Evolutionary conservation across 2,329 filamentous ascomycete genomes (phyloP), one percentile per base, ranked within the genome.

Genomic region (Apiospora rasikravindrae): DNA sequence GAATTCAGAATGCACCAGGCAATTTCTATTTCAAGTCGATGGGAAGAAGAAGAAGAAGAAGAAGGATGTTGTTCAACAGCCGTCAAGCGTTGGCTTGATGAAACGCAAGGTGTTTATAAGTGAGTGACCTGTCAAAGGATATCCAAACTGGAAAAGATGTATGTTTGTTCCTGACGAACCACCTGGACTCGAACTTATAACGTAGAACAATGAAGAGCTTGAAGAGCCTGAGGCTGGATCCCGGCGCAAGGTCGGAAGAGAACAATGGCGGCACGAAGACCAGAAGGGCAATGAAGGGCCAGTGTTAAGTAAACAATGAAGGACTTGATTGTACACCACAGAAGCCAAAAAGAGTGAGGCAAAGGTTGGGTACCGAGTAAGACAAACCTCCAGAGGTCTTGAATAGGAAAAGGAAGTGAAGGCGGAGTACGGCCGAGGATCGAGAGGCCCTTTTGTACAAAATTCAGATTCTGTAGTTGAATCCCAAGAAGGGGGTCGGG

Each of bases 241-340:
- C 45, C 45, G 19, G 45, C 22, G 22, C 16, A 37, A 40, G 2
- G 7, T 49, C 10, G 29, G 19, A 57, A 19, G 6, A 29, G 53
- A n/a, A 16, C 24, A 64, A 49, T 29, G 40, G 51, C 26, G 40
- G 51, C 26, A 42, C 69, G 22, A 47, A 22, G 13, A 44, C 45
- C 26, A 29, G 29, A 47, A 69, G 67, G 69, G 69, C 64, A 57
- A 69, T 61, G 8, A 40, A 33, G 22, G 37, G 51, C 66, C 70
- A 67, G 44, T 19, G 57, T 22, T n/a, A 33, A 57, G 77, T 73
- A 75, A 73, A 68, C 77, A 74, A 67, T 74, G 77, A 78, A 77
- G 79, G 73, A 45, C 74, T 67, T 22, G 67, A 73, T 73, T 71
- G 71, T 64, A 73, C 49, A 68, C 53, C 29, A 10, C 33, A 33